These are phyloP conservation scores for Thalassiosira hispida DNA, from an alignment of 352 stramenopile genomes.

Conservation along the genomic window DNA sequence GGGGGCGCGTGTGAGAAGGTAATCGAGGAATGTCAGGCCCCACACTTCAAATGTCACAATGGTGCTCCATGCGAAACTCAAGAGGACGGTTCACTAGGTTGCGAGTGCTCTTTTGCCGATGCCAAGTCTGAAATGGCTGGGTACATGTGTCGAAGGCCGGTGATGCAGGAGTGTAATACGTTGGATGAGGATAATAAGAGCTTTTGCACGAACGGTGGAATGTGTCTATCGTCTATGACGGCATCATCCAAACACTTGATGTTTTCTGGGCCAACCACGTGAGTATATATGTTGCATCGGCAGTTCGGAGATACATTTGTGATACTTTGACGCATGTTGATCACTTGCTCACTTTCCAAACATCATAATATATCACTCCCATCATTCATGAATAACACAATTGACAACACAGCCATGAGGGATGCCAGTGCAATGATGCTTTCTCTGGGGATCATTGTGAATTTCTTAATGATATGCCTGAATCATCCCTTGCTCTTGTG, in stretches of 20 bases:
- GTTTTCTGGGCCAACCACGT: constrained; percentile 12
- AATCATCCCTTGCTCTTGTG: constrained; percentile 5
- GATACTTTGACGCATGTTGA: no score
- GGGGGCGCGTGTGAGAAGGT: neutral
- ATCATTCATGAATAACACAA: neutral
- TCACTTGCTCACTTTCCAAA: neutral
- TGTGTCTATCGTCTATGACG: neutral
- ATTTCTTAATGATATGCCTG: neutral
- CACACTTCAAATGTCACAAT: neutral
- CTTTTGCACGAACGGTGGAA: neutral
- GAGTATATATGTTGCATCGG: neutral
- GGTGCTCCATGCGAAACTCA: neutral
- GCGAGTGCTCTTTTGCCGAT: neutral
- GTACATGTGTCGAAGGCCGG: neutral
- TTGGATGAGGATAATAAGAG: neutral
- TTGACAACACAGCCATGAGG: neutral
- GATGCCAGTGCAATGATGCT: neutral
- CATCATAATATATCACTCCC: neutral
- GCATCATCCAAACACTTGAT: constrained; percentile 1
- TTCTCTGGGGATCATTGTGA: neutral
- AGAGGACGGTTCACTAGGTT: neutral
- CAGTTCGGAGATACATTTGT: no score
- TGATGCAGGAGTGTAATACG: neutral
- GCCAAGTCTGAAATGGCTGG: neutral
- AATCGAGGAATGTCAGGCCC: neutral